Percentiles rank a stretch among this genome's conserved stretches.
phyloP scores from a whole-genome alignment of 2,329 filamentous ascomycete genomes.

The Penicillium sp. region DNA sequence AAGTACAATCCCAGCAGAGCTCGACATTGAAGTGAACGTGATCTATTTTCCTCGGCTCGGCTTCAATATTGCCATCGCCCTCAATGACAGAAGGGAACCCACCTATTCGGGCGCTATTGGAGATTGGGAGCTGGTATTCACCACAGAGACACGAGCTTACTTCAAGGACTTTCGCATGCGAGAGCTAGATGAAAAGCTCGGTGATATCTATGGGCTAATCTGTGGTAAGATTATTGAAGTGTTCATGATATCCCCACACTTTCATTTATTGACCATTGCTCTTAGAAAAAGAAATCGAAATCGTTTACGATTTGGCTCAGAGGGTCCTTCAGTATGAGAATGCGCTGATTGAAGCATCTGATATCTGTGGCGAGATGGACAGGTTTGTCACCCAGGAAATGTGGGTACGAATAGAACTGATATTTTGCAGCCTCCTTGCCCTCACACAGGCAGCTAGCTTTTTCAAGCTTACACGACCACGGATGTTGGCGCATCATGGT shows the following conservation, averaged over 20 bases:
- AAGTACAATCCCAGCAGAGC: conserved; percentile 58
- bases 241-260: background rate
- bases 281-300: conserved; percentile 80
- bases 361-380: conserved; percentile 82
- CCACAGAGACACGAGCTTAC: conserved; percentile 67
- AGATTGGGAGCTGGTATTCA: conserved; percentile 75
- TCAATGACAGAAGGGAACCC: conserved; percentile 60
- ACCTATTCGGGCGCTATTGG: conserved; percentile 65
- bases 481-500: conserved; percentile 66
- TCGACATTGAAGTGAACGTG: conserved; percentile 63
- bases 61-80: conserved; percentile 74
- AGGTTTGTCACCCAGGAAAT: conserved; percentile 37
- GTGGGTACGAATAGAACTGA: background rate
- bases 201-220: conserved; percentile 81
- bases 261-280: background rate
- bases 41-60: conserved; percentile 90
- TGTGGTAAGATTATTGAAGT: conserved; percentile 57
- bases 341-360: conserved; percentile 66
- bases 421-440: conserved; percentile 64
- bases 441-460: conserved; percentile 72
- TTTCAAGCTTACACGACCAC: conserved; percentile 69
- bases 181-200: conserved; percentile 75
- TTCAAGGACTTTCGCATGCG: conserved; percentile 84
- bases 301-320: conserved; percentile 73
- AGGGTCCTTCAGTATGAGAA: conserved; percentile 67